Base-by-base conservation (phyloP, 192 early-diverging fungal species). In the Glomus cerebriforme region DNA sequence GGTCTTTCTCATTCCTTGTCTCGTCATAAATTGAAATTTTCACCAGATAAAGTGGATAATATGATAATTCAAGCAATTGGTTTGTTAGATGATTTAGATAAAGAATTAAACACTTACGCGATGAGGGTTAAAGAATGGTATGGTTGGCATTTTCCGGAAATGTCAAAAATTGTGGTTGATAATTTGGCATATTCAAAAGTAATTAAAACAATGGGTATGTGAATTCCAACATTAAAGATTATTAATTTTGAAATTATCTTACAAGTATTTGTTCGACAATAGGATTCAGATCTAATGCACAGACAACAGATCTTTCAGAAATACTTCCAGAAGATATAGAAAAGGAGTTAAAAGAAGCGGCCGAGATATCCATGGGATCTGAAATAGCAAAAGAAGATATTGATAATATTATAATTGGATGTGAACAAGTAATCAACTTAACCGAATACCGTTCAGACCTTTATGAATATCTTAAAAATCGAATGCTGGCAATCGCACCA, bases 131-230 rank as follows among this genome's bases (percentile, higher is more conserved):
- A 97, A 93, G 98, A 99, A 87, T 99, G 98, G 98, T 96, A 99
- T 83, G 96, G 96, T 58, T 99, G 96, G 96, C 98, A 99, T 83
- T 99, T 99, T 92, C 98, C 98, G 60, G 98, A 99, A 90, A 95
- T 99, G 93, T 92, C 90, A 83, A 96, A 95, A 88, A 93, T 98
- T 77, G 87, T 99, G 79, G 92, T 94, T 78, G 96, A 99, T 84
- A 99, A 99, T 87, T 84, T 96, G 73, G 95, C 96, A 24, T 99
- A 95, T 80, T 91, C 98, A 83, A 92, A 93, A 87, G 85, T 93
- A 37, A 90, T 99, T 67, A 94, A 96, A 89, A 85, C 87, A 78
- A 95, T 97, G 88, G 96, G 95, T 59, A 93, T 96, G 92, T 91
- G 35, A 19, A 67, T 6, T 54, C 17, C 17, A 2, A 54, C 19